phyloP scores from a whole-genome alignment of 2,329 filamentous ascomycete species.

The Cercospora berteroae region DNA sequence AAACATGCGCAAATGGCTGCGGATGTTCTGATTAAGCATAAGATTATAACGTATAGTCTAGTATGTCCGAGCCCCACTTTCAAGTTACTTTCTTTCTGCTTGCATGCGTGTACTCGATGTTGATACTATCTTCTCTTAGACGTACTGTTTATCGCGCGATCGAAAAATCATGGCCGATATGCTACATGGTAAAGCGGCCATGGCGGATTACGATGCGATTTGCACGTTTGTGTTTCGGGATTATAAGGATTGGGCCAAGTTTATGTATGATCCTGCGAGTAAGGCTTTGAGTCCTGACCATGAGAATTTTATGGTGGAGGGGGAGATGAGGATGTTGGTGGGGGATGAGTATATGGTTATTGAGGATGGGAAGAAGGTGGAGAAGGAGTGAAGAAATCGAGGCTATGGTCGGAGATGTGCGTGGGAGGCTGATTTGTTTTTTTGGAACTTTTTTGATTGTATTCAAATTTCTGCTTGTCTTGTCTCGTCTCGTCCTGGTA shows the following conservation, averaged over 20 bases:
- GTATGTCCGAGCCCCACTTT: constrained; percentile 33
- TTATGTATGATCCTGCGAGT: constrained; percentile 48
- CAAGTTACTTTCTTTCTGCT: not conserved
- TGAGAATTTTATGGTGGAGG: constrained; percentile 40
- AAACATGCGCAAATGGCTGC: constrained; percentile 47
- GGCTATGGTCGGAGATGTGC: not conserved
- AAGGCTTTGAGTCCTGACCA: constrained; percentile 41
- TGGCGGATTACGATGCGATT: constrained; percentile 49
- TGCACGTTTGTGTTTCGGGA: constrained; percentile 51
- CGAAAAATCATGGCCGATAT: constrained; percentile 48
- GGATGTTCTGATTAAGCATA: constrained; percentile 45
- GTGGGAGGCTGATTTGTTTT: not conserved
- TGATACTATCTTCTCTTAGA: constrained; percentile 36
- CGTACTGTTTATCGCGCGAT: constrained; percentile 47
- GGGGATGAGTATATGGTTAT: constrained; percentile 44
- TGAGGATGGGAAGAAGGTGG: constrained; percentile 11
- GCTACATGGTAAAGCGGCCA: constrained; percentile 43
- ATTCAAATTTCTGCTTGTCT: not conserved
- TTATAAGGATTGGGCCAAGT: constrained; percentile 47
- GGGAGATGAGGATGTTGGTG: constrained; percentile 47
- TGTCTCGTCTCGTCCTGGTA: constrained; percentile 2
- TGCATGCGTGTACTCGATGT: not conserved
- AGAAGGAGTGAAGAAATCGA: not conserved
- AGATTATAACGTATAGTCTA: constrained; percentile 47
- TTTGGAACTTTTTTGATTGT: not conserved